Conservation (phyloP, 1,284 basidiomycete genomes). For the Ceratobasidium sp. region DNA sequence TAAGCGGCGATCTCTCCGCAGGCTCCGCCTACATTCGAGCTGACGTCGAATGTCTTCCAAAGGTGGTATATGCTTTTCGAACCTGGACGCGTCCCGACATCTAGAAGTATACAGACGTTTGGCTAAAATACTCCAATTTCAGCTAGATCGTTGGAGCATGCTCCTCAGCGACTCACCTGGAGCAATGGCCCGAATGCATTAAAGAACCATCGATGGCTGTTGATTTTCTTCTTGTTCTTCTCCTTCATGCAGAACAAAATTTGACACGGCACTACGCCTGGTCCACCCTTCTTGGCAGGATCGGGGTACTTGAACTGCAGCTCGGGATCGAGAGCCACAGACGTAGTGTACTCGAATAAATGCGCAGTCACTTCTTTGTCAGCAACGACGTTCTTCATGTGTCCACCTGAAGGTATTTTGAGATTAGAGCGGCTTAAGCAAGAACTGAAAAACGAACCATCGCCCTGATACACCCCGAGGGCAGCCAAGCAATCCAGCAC, state of each 20-base stretch:
- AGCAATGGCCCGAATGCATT: conserved; percentile 84
- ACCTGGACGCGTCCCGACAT: conserved; percentile 91
- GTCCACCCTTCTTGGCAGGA: conserved; percentile 92
- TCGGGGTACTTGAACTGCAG: conserved; percentile 95
- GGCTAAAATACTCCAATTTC: conserved; percentile 62
- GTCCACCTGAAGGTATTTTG: neutral
- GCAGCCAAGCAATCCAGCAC: conserved; percentile 75
- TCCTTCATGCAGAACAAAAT: conserved; percentile 82
- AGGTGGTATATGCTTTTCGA: conserved; percentile 89
- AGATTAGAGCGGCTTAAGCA: conserved; percentile 14
- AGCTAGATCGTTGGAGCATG: neutral
- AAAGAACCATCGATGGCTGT: conserved; percentile 95
- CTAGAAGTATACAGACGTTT: conserved; percentile 88
- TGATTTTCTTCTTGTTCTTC: conserved; percentile 96
- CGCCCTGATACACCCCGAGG: conserved; percentile 76
- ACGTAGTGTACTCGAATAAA: conserved; percentile 94
- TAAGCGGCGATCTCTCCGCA: conserved; percentile 95
- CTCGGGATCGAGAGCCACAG: conserved; percentile 88
- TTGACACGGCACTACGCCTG: conserved; percentile 61
- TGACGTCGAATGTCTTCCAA: conserved; percentile 95
- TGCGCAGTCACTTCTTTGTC: conserved; percentile 91
- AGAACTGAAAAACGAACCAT: conserved; percentile 54
- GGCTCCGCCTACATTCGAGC: conserved; percentile 92
- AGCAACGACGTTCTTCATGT: conserved; percentile 91
- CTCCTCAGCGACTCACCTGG: conserved; percentile 62